Base-by-base conservation (phyloP, 805 yeast species). In the Maudiozyma saulgeensis region DNA sequence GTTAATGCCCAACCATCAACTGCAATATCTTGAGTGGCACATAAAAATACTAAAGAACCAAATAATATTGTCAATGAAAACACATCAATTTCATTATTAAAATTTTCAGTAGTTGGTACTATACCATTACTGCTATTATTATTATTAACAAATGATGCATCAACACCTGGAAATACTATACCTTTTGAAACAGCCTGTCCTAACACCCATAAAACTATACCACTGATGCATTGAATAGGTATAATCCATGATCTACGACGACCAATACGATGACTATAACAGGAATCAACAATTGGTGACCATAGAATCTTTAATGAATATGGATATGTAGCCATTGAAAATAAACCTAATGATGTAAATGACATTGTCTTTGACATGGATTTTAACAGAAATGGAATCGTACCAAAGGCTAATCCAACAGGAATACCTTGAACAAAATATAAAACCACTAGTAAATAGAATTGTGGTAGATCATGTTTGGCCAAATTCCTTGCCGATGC, bases 1-100 rank as follows among this genome's bases (percentile, higher is more conserved):
- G 96, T 93, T 60, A 93, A 70, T 0, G 98, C 97, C 99, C 99
- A 93, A 11, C 99, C 98, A 69, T 93, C 99, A 21, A 93, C 99
- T 0, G 99, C 98, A 49, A 93, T 93, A 64, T 93, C 99, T 67
- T 93, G 99, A 0, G 99, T 91, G 0, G 98, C 97, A 69, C 97
- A 90, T 51, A 90, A 73, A 50, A 91, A 78, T 32, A 93, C 93
- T 51, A 93, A 70, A 21, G 80, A 55, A 58, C 90, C 86, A 67
- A 93, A 93, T 49, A 80, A 74, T 45, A 72, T 56, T 0, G 98
- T 87, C 52, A 93, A 77, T 2, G 68, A 62, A 15, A 49, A 21
- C 16, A 65, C 52, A 43, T 58, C 53, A 15, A 55, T 49, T 35
- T 35, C 38, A 6, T 16, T 16, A 35, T 50, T 52, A 4, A 48